A percentile compares a stretch with the other conserved stretches of the same genome.
Evolutionary conservation across 83 land plant genomes (phyloP).

Genomic region (Picea engelmannii): DNA sequence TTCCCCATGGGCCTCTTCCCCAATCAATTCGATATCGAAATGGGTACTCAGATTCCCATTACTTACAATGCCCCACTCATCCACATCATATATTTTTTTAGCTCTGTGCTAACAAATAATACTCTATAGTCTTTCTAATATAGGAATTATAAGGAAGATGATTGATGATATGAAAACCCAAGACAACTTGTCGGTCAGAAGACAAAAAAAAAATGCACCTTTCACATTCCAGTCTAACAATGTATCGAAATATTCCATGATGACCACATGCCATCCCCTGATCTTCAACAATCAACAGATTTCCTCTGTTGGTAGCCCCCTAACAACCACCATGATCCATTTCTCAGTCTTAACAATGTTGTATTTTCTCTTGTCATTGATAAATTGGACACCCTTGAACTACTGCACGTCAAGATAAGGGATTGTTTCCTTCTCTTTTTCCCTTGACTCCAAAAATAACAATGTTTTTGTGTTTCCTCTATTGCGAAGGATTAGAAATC

Average conservation of each 20-base stretch:
- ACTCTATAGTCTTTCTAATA: slow-evolving; percentile 78
- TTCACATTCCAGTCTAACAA: slow-evolving; percentile 77
- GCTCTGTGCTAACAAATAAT: slow-evolving; percentile 94
- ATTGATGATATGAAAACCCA: slow-evolving; percentile 68
- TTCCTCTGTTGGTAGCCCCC: slow-evolving; percentile 49
- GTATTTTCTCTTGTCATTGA: slow-evolving; percentile 29
- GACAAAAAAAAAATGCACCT: slow-evolving; percentile 70
- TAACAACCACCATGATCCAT: slow-evolving; percentile 73
- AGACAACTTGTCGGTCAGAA: slow-evolving; percentile 57
- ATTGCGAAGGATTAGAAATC: slow-evolving; percentile 54
- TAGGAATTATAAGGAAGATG: slow-evolving; percentile 71
- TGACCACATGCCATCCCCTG: slow-evolving; percentile 87
- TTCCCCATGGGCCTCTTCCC: slow-evolving; percentile 51
- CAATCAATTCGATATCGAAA: too few relatives aligned
- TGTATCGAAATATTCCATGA: slow-evolving; percentile 69
- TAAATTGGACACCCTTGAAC: slow-evolving; percentile 35
- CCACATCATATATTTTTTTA: slow-evolving; percentile 80
- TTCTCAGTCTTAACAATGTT: slow-evolving; percentile 5
- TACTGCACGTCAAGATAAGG: slow-evolving; percentile 53
- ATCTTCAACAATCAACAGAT: slow-evolving; percentile 48
- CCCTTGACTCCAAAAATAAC: slow-evolving; percentile 55
- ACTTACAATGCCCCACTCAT: slow-evolving; percentile 46
- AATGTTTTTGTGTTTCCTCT: slow-evolving; percentile 57
- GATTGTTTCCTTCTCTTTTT: slow-evolving; percentile 37
- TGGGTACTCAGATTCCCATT: too few relatives aligned